Evolutionary conservation across 2,329 filamentous ascomycete species (phyloP), one percentile per base, ranked within the genome.

Genomic region (Alternaria viburni): DNA sequence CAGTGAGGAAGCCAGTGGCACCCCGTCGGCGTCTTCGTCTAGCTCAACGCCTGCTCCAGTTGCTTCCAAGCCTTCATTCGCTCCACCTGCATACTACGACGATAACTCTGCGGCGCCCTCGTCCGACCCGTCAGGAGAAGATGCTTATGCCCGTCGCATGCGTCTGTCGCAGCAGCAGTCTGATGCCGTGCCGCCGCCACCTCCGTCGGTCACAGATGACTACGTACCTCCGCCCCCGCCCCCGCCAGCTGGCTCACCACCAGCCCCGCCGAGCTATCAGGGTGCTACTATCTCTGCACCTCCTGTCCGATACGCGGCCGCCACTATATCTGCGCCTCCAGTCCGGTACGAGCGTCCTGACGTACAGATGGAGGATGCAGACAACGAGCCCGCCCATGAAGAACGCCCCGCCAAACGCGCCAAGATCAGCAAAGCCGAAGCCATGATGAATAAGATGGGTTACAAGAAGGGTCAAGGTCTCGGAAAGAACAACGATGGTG

Each of bases 401-500:
- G 83, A 86, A 69, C 80, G 82, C 76, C 82, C 47, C 65, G 85
- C 66, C 36, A 82, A 79, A 46, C 67, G 73, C 3, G 62, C 66
- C 10, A 75, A 76, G 66, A 67, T 74, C n/a, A 75, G 69, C 67
- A 75, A 74, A 79, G 96, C 93, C 0, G 88, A 93, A 69, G 91
- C 93, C 32, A 87, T 98, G 59, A 93, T 99, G 89, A 87, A 89
- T 65, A 98, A 97, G 78, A 96, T 97, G 81, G 96, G 96, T 59
- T 98, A 94, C 92, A 90, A 89, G 36, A 91, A 94, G 74, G 96
- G 96, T 23, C 87, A 90, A 66, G 96, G 96, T 19, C 88, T 99
- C 5, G 96, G 96, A 69, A 93, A 93, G 15, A 87, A 90, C 66
- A 89, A 89, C 30, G 89, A 89, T 23, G 96, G 96, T 64, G 97